A percentile compares a stretch with the other conserved stretches of the same genome.
These are phyloP conservation scores for Ilyonectria robusta DNA, from an alignment of 2,329 filamentous ascomycete species.

Conservation along the genomic window DNA sequence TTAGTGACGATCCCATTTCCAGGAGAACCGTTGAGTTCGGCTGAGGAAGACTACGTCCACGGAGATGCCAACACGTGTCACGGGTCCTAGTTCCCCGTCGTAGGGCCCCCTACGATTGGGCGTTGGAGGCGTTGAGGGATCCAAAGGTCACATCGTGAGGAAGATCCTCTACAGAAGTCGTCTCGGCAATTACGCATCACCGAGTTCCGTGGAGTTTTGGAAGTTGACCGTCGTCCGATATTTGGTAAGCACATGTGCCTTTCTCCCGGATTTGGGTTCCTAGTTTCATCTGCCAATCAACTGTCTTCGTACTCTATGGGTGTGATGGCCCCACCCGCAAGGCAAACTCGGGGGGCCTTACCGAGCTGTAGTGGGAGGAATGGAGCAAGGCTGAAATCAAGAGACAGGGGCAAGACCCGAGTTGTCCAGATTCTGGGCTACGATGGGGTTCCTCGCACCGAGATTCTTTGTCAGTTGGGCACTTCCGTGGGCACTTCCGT, in stretches of 20 bases:
- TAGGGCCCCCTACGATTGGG: neutral
- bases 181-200: constrained; percentile 18
- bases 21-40: neutral
- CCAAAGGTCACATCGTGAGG: neutral
- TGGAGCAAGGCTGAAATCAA: constrained; percentile 10
- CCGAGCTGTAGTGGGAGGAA: constrained; percentile 2
- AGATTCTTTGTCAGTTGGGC: neutral
- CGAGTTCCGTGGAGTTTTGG: constrained; percentile 19
- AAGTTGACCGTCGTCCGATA: neutral
- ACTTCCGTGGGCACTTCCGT: constrained; percentile 7
- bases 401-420: neutral
- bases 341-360: neutral
- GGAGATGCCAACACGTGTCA: neutral
- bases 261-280: neutral
- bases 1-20: neutral
- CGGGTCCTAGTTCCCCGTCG: too few relatives aligned
- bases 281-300: neutral
- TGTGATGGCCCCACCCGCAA: neutral
- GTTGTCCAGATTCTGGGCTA: too few relatives aligned
- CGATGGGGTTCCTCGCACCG: too few relatives aligned
- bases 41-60: constrained; percentile 4
- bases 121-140: neutral
- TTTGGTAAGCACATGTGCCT: constrained; percentile 20
- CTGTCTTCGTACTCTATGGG: neutral
- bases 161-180: neutral